These are phyloP conservation scores for Grosmannia huntii DNA, from an alignment of 2,329 filamentous ascomycete species.

Conservation along the genomic window DNA sequence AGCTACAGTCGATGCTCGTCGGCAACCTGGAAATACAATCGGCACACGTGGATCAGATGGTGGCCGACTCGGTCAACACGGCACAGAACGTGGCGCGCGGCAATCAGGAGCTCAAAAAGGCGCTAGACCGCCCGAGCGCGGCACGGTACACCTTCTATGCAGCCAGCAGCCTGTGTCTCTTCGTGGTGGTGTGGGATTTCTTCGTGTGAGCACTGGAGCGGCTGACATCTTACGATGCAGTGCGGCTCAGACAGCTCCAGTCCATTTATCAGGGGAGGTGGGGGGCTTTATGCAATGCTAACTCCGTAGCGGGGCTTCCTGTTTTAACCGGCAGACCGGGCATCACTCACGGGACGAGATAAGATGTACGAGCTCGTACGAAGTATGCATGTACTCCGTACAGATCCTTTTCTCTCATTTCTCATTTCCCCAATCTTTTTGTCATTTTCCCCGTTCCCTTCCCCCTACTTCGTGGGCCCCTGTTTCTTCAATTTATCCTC, in stretches of 20 bases:
- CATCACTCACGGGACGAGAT: no score
- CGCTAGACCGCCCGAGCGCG: conserved; percentile 56
- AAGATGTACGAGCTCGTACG: no score
- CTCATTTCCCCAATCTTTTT: neutral
- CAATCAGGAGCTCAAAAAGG: conserved; percentile 83
- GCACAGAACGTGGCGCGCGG: conserved; percentile 78
- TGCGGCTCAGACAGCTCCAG: no score
- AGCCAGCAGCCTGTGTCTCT: conserved; percentile 61
- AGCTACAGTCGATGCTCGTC: conserved; percentile 80
- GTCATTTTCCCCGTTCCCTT: neutral
- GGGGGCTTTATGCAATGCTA: neutral
- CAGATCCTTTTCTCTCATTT: neutral
- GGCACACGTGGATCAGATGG: conserved; percentile 78
- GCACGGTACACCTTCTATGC: conserved; percentile 71
- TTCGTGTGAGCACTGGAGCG: conserved; percentile 29
- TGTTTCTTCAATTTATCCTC: neutral
- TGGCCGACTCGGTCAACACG: conserved; percentile 69
- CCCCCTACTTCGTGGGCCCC: neutral
- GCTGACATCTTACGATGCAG: neutral
- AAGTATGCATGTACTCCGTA: no score
- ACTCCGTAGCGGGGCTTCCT: no score
- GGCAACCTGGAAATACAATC: conserved; percentile 76
- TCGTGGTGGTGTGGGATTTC: conserved; percentile 67
- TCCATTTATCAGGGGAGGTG: no score
- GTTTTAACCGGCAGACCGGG: no score